Evolutionary conservation across 371 early-diverging fungal genomes (phyloP), one percentile per base, ranked within the genome.

Genomic region (Blakeslea trispora): DNA sequence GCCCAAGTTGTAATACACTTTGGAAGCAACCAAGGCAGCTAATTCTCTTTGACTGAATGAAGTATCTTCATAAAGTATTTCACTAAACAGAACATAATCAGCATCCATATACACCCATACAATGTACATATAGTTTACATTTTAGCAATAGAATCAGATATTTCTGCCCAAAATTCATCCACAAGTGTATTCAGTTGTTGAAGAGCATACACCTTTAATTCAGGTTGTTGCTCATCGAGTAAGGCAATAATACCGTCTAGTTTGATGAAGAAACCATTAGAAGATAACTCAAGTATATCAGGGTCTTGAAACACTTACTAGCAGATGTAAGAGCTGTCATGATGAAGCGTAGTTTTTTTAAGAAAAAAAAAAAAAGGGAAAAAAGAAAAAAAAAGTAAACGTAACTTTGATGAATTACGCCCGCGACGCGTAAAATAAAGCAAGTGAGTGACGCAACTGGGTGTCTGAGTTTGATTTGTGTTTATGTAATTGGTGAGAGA

Each of bases 91-190:
- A 18, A n/a, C 31, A 45, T 9, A 46, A 5, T 13, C 21, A 45
- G 1, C 3, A 42, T 18, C n/a, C 8, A 32, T 1, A 11, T 47
- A 21, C 5, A n/a, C 23, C 39, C 23, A 53, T 22, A 15, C 1
- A 4, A 55, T 28, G 34, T 22, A 48, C 43, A 34, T 5, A 1
- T 34, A 8, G 3, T 44, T 58, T 83, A 93, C 92, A 97, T 97
- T 75, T 94, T 94, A 7, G 95, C 83, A 48, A 97, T 86, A 10
- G 91, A 83, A 67, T 98, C 99, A 28, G 97, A 84, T 55, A 97
- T 94, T 69, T 98, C 99, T 15, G 96, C 90, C 99, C 99, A 98
- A 72, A 96, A 97, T 61, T 89, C 87, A 78, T 95, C 93, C 46
- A 96, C 93, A 54, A 95, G 73, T 13, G 71, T 69, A 69, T 96